These are phyloP conservation scores for Cystobasidium slooffiae DNA, from an alignment of 1,284 basidiomycete species.

Conservation along the genomic window DNA sequence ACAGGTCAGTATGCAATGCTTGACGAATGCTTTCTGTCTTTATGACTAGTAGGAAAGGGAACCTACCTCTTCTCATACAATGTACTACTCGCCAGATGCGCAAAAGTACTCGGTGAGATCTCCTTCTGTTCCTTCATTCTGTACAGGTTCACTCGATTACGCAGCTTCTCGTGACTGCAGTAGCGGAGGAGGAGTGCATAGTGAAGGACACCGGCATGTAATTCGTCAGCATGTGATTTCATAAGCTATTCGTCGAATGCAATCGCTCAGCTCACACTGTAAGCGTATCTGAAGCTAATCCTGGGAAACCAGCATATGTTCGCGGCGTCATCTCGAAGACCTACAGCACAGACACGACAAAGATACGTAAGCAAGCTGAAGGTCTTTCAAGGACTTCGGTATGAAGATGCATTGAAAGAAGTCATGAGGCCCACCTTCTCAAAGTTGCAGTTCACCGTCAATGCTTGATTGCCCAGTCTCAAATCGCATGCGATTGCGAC, in stretches of 20 bases:
- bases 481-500: conserved; percentile 98
- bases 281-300: conserved; percentile 88
- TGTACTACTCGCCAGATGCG: conserved; percentile 94
- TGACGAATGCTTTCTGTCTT: too few species aligned
- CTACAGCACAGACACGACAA: conserved; percentile 59
- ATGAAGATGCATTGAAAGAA: background rate
- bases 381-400: background rate
- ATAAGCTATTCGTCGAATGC: background rate
- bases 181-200: conserved; percentile 32
- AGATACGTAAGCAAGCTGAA: background rate
- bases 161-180: conserved; percentile 78
- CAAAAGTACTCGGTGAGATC: conserved; percentile 95
- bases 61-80: conserved; percentile 84
- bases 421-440: conserved; percentile 72
- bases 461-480: conserved; percentile 84
- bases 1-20: too few species aligned
- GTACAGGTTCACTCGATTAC: conserved; percentile 98
- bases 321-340: conserved; percentile 93
- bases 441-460: conserved; percentile 89
- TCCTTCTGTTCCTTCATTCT: conserved; percentile 98
- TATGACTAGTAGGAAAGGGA: too few species aligned
- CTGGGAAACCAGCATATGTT: conserved; percentile 89
- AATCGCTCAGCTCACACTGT: conserved; percentile 71
- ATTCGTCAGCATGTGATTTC: conserved; percentile 25
- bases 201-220: too few species aligned